These are phyloP conservation scores for Filosporella fistucella DNA, from an alignment of 495 filamentous ascomycete species.

Conservation along the genomic window DNA sequence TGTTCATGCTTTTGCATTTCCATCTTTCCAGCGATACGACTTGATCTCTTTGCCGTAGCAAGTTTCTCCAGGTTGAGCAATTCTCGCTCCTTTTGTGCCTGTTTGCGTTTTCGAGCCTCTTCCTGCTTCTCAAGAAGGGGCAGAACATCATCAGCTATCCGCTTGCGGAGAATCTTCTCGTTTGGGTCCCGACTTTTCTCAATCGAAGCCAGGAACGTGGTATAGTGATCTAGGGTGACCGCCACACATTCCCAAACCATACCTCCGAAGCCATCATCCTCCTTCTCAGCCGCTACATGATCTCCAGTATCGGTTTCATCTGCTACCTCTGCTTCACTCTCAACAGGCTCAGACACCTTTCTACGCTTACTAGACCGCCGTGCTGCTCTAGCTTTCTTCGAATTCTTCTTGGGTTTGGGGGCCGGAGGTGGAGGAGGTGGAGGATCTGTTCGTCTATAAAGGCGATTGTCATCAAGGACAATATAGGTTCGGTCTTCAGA, in stretches of 20 bases:
- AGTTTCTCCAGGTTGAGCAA: constrained; percentile 74
- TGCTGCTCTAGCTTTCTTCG: constrained; percentile 65
- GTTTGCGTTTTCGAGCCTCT: constrained; percentile 67
- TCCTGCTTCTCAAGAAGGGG: constrained; percentile 81
- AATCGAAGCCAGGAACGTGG: constrained; percentile 64
- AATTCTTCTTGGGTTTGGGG: constrained; percentile 70
- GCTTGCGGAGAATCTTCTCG: constrained; percentile 69
- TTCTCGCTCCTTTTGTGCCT: constrained; percentile 70
- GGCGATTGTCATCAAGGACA: constrained; percentile 87
- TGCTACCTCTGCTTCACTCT: constrained; percentile 51
- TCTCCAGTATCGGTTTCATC: constrained; percentile 32
- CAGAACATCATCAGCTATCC: constrained; percentile 68
- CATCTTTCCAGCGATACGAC: constrained; percentile 73
- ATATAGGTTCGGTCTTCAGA: constrained; percentile 78
- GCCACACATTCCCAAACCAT: constrained; percentile 92
- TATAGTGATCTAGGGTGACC: constrained; percentile 71
- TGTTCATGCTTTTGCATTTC: constrained; percentile 74
- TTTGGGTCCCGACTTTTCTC: constrained; percentile 72
- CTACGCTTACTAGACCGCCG: constrained; percentile 69
- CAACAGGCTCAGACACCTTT: constrained; percentile 51
- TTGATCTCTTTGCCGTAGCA: constrained; percentile 90
- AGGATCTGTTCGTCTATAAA: constrained; percentile 76
- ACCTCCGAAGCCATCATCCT: constrained; percentile 59
- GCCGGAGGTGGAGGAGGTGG: constrained; percentile 52
- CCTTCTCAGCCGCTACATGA: constrained; percentile 32